Evolutionary conservation across 139 green algal genomes (phyloP).

Genomic region (Chlamydomonas eustigma): DNA sequence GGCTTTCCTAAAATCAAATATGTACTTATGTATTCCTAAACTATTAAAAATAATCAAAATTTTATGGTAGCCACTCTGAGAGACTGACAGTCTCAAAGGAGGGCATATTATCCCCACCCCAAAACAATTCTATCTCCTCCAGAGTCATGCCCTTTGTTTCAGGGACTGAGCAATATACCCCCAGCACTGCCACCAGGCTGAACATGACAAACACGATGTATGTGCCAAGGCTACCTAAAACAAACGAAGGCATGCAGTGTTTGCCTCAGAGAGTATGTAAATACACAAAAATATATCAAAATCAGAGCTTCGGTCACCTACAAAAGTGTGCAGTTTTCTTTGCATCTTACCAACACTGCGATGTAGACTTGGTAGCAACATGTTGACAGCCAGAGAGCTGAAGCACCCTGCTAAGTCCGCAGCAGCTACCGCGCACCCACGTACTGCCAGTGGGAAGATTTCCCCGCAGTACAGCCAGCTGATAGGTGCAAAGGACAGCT

Average conservation of each 20-base stretch:
- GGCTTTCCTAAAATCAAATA: too few species aligned
- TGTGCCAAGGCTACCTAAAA: not conserved
- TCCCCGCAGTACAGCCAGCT: slow-evolving; percentile 46
- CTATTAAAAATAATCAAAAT: too few species aligned
- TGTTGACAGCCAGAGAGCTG: not conserved
- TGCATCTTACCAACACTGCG: not conserved
- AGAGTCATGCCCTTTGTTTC: slow-evolving; percentile 14
- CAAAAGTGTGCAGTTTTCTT: not conserved
- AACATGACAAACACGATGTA: not conserved
- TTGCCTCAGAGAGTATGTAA: not conserved
- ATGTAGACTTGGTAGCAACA: slow-evolving; percentile 7
- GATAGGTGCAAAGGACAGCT: slow-evolving; percentile 89
- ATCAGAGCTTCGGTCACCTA: too few species aligned
- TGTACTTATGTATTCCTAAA: too few species aligned
- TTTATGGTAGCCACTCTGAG: slow-evolving; percentile 7
- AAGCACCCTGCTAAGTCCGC: not conserved
- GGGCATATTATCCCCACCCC: slow-evolving; percentile 5
- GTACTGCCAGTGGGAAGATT: slow-evolving; percentile 35
- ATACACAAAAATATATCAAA: not conserved
- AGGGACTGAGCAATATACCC: not conserved
- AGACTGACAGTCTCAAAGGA: not conserved
- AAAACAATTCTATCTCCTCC: slow-evolving; percentile 12
- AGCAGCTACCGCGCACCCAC: slow-evolving; percentile 33
- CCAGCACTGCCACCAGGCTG: not conserved
- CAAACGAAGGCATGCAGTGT: not conserved